Evolutionary conservation across 2,329 filamentous ascomycete genomes (phyloP), one percentile per base, ranked within the genome.

Genomic region (Colletotrichum paranaense): DNA sequence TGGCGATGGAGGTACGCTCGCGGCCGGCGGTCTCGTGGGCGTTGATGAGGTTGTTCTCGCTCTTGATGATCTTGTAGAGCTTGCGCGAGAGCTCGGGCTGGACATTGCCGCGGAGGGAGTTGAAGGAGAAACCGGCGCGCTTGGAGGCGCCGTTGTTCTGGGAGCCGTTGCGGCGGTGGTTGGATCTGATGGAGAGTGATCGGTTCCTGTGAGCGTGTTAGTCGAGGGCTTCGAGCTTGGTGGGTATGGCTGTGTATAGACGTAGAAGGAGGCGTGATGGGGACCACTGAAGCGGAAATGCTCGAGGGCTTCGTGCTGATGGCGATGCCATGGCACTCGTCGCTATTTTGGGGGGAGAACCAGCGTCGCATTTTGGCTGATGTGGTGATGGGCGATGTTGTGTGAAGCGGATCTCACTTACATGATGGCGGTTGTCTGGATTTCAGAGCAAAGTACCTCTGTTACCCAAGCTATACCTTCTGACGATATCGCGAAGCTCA

Each of bases 11-110:
- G 74, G 94, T 85, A 70, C 95, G 94, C 86, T 98, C 96, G 73
- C 93, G 93, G 62, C 92, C 94, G 7, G 96, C 97, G 7, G 91
- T 86, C 85, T 98, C 95, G 85, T 98, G 93, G 62, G 94, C 93
- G 62, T 89, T 88, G 78, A 98, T 95, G 46, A 95, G 92, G 80
- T 93, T 92, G 87, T 98, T 98, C 84, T 97, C 93, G 62, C 93
- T 94, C 86, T 99, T 99, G 88, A 98, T 98, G 74, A 99, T 89
- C 78, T 93, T 93, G 88, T 92, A 97, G 64, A 99, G 91, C 81
- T 93, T 94, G 83, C 94, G 95, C 78, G 94, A 95, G 32, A 98
- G 90, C 82, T 98, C 95, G 5, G 95, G 94, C 81, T 98, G 95
- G 78, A 93, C 90, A 62, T 92, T 91, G 68, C 95, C 95, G 64